Evolutionary conservation across 2,329 filamentous ascomycete genomes (phyloP).

Genomic region (Curvularia spicifera): DNA sequence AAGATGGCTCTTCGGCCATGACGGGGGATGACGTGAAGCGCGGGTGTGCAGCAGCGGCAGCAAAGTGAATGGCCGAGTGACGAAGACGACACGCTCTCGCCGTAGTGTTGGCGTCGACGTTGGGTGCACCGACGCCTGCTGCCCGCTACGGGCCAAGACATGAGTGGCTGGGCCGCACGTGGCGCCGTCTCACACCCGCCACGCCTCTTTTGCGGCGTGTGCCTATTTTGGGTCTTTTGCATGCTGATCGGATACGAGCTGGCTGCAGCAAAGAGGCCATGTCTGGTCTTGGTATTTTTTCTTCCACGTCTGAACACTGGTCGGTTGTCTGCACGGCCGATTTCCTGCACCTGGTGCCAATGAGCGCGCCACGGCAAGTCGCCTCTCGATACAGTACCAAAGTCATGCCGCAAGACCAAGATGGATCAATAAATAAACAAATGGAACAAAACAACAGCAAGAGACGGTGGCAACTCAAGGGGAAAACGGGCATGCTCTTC

Average conservation of each 20-base stretch:
- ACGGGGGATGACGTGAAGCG: slow-evolving; percentile 17
- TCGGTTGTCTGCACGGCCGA: not conserved
- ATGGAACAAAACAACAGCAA: not conserved
- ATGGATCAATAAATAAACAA: not conserved
- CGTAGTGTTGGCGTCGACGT: slow-evolving; percentile 23
- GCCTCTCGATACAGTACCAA: slow-evolving; percentile 8
- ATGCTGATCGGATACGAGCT: not conserved
- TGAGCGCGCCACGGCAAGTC: slow-evolving; percentile 5
- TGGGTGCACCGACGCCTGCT: slow-evolving; percentile 25
- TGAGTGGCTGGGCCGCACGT: slow-evolving; percentile 24
- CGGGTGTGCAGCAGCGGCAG: slow-evolving; percentile 28
- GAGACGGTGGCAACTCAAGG: not conserved
- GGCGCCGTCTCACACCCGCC: slow-evolving; percentile 16
- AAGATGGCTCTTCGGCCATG: slow-evolving; percentile 37
- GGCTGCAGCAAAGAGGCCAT: not conserved
- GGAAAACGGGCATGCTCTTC: not conserved
- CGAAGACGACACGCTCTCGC: slow-evolving; percentile 20
- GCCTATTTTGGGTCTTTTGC: not conserved
- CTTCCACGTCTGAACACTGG: not conserved
- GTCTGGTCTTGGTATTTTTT: not conserved
- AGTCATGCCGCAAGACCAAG: not conserved
- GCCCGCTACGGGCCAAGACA: slow-evolving; percentile 16
- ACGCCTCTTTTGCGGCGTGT: not conserved
- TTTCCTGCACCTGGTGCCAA: not conserved
- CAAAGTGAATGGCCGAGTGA: slow-evolving; percentile 20